Conservation (phyloP, 345 rosid genomes). For the Psidium friedrichsthalianum region DNA sequence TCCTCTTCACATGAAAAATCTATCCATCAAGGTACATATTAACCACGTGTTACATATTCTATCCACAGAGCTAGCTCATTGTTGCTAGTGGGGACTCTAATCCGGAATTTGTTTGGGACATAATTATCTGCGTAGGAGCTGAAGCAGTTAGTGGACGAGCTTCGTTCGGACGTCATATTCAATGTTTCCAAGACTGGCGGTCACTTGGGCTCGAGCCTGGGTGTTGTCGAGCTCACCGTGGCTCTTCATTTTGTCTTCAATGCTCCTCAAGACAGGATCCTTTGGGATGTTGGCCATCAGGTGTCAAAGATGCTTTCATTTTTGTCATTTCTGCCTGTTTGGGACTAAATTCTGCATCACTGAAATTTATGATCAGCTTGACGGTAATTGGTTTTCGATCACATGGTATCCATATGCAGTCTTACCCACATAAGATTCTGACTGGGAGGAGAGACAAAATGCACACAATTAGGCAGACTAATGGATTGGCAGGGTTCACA, state of each 20-base stretch:
- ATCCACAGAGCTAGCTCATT: background rate
- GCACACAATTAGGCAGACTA: constrained; percentile 82
- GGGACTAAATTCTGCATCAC: background rate
- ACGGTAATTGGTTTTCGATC: background rate
- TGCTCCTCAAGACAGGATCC: constrained; percentile 75
- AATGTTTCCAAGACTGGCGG: constrained; percentile 94
- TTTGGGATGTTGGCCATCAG: constrained; percentile 99
- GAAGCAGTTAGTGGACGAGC: constrained; percentile 76
- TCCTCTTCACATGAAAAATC: constrained; percentile 95
- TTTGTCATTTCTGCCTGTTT: background rate
- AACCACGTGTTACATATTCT: background rate
- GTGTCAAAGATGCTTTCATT: constrained; percentile 7
- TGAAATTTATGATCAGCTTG: background rate
- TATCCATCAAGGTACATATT: constrained; percentile 51
- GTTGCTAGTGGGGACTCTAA: background rate
- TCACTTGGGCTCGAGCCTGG: constrained; percentile 93
- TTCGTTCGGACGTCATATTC: constrained; percentile 87
- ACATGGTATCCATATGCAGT: constrained; percentile 19
- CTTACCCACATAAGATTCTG: constrained; percentile 93
- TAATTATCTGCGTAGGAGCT: constrained; percentile 34
- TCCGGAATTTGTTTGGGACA: background rate
- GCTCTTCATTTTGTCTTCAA: constrained; percentile 95
- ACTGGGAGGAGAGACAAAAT: constrained; percentile 92
- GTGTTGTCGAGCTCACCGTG: constrained; percentile 96
- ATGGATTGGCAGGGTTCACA: constrained; percentile 84